Evolutionary conservation across 495 filamentous ascomycete species (phyloP), one percentile per base, ranked within the genome.

Genomic region (Aspergillus egyptiacus): DNA sequence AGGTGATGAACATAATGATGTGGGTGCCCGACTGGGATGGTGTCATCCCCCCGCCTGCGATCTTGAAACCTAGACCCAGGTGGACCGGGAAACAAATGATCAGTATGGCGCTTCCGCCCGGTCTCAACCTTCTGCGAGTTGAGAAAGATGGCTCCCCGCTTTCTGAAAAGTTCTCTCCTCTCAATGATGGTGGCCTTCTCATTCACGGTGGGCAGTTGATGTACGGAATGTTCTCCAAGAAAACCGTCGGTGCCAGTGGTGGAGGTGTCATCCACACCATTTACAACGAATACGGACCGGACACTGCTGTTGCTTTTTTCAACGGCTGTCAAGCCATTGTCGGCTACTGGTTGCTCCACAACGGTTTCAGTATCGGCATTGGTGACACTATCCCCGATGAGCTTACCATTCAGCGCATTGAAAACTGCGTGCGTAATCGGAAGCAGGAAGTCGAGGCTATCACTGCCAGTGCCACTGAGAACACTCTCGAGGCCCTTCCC

Each of bases 21-120:
- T 97, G 91, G 90, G 89, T 96, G 40, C 93, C 93, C 19, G 83
- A 91, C 22, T 99, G 93, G 93, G 93, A 99, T 69, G 93, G 93
- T 17, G 76, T 91, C 19, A 88, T 97, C 59, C 93, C 93, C 18
- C 77, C 82, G 7, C 93, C 93, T 11, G 89, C 91, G 8, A 95
- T 99, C 50, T 46, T 93, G 57, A 95, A 91, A 63, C 93, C 93
- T 31, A 75, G 85, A 38, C 90, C 94, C 14, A 80, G 87, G 51
- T 99, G 93, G 93, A 96, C 94, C n/a, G 93, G 93, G 56, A 99
- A 99, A 68, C 93, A 99, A 69, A 84, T 99, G 48, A 82, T 93
- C 58, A 95, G 90, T 69, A 80, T 99, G 77, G 80, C 90, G 40
- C 86, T 99, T 50, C 93, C 91, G 8, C 71, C 80, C 33, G 88